These are phyloP conservation scores for Phialophora chinensis DNA, from an alignment of 2,329 filamentous ascomycete genomes.

Conservation along the genomic window DNA sequence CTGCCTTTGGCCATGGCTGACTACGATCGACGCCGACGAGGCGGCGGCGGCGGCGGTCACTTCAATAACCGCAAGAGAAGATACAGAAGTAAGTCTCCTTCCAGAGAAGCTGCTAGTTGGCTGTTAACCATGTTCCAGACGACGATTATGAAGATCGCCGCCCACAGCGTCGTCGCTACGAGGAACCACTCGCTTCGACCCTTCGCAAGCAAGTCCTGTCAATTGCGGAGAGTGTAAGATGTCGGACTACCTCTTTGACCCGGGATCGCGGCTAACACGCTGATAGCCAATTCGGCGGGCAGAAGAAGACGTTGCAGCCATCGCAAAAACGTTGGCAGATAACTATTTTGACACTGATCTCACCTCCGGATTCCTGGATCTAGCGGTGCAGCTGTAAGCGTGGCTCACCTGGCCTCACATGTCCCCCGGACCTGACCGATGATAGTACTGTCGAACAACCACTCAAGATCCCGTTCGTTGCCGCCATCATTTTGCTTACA, in stretches of 20 bases:
- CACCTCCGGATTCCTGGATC: constrained; percentile 72
- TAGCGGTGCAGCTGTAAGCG: constrained; percentile 73
- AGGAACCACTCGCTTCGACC: constrained; percentile 72
- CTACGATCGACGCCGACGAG: constrained; percentile 56
- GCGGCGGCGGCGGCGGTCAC: constrained; percentile 44
- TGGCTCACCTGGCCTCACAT: not conserved
- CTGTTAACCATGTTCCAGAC: constrained; percentile 46
- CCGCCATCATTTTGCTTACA: constrained; percentile 77
- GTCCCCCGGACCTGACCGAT: constrained; percentile 17
- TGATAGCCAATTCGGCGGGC: constrained; percentile 64
- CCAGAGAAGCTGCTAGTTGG: constrained; percentile 9
- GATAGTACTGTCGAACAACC: constrained; percentile 80
- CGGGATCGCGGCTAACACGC: constrained; percentile 10
- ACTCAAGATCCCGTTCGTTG: constrained; percentile 95
- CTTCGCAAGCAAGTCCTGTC: constrained; percentile 78
- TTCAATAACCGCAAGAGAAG: constrained; percentile 75
- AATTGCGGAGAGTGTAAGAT: constrained; percentile 73
- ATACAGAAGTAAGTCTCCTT: constrained; percentile 69
- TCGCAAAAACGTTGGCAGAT: constrained; percentile 78
- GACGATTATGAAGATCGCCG: constrained; percentile 80
- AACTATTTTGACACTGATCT: constrained; percentile 86
- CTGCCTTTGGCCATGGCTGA: constrained; percentile 55
- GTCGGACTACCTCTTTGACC: not conserved
- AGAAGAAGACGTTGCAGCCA: constrained; percentile 76
- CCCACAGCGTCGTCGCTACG: constrained; percentile 73